These are phyloP conservation scores for Suillus cothurnatus DNA, from an alignment of 768 basidiomycete species.

Conservation along the genomic window DNA sequence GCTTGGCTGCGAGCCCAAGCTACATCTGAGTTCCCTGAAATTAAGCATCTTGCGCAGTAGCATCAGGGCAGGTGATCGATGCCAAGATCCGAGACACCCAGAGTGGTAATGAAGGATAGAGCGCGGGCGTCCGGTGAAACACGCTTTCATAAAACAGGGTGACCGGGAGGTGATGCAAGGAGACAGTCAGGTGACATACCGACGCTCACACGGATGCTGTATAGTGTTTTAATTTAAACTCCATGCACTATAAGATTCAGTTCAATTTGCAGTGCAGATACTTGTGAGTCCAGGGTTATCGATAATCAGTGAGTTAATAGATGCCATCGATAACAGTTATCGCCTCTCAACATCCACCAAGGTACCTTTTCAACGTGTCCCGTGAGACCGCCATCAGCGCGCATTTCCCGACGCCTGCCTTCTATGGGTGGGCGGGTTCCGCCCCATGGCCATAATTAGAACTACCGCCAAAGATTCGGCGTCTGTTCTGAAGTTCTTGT, in stretches of 20 bases:
- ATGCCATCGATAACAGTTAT: slow-evolving; percentile 2
- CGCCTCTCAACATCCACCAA: background rate
- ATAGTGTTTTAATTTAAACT: background rate
- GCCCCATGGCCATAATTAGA: slow-evolving; percentile 20
- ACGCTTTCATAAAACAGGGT: slow-evolving; percentile 16
- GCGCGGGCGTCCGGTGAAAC: background rate
- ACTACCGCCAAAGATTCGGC: slow-evolving; percentile 16
- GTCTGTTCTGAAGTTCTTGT: slow-evolving; percentile 3
- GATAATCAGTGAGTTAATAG: background rate
- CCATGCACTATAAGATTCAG: background rate
- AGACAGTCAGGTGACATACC: slow-evolving; percentile 11
- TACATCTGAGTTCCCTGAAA: slow-evolving; percentile 67
- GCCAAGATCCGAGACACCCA: slow-evolving; percentile 33
- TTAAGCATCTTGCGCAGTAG: slow-evolving; percentile 65
- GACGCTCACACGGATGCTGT: background rate
- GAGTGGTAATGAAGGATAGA: slow-evolving; percentile 20
- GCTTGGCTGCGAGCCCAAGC: slow-evolving; percentile 80
- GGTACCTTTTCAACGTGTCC: slow-evolving; percentile 11
- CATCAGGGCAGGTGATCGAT: slow-evolving; percentile 42
- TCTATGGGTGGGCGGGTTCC: slow-evolving; percentile 14
- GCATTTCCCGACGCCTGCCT: slow-evolving; percentile 23
- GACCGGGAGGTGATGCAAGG: slow-evolving; percentile 29
- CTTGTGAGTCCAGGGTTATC: slow-evolving; percentile 2
- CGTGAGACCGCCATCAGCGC: slow-evolving; percentile 22
- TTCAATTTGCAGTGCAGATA: background rate